Evolutionary conservation across 768 basidiomycete species (phyloP).

Genomic region (Amanita rubescens): DNA sequence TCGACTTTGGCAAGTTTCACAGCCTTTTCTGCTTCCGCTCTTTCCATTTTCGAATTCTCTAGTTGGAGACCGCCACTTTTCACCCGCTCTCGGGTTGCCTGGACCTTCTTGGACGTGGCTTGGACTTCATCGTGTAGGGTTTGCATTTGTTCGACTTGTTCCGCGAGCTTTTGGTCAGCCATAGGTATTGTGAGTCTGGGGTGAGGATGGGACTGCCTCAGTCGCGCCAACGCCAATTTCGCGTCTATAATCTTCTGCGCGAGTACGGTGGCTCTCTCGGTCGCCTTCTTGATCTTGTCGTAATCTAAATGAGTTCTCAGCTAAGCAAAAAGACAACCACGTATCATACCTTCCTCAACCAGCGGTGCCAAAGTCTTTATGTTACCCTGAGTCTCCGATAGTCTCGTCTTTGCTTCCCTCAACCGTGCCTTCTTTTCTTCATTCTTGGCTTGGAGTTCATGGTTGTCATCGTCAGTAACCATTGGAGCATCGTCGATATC

Average conservation of each 20-base stretch:
- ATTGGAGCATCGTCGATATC: too few relatives aligned
- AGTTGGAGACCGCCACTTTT: constrained; percentile 49
- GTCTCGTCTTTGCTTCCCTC: constrained; percentile 22
- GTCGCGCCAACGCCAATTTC: constrained; percentile 68
- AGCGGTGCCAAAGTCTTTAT: constrained; percentile 56
- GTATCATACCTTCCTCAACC: constrained; percentile 53
- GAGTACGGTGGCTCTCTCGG: constrained; percentile 48
- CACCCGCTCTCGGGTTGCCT: constrained; percentile 50
- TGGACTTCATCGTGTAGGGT: constrained; percentile 60
- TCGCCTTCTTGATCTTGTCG: constrained; percentile 42
- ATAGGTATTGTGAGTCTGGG: constrained; percentile 72
- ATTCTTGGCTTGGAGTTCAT: too few relatives aligned
- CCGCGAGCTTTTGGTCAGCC: constrained; percentile 66
- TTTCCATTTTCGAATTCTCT: constrained; percentile 50
- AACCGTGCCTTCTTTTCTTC: too few relatives aligned
- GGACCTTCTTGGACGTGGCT: constrained; percentile 39
- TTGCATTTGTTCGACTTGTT: constrained; percentile 78
- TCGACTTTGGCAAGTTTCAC: constrained; percentile 50
- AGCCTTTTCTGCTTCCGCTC: constrained; percentile 65
- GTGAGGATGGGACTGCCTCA: constrained; percentile 73
- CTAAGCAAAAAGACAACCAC: not conserved
- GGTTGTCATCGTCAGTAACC: constrained; percentile 13
- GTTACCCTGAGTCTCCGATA: constrained; percentile 15
- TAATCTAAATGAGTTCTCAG: constrained; percentile 39
- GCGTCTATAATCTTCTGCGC: constrained; percentile 79